These are phyloP conservation scores for Mucor plumbeus DNA, from an alignment of 371 early-diverging fungal species.

Conservation along the genomic window DNA sequence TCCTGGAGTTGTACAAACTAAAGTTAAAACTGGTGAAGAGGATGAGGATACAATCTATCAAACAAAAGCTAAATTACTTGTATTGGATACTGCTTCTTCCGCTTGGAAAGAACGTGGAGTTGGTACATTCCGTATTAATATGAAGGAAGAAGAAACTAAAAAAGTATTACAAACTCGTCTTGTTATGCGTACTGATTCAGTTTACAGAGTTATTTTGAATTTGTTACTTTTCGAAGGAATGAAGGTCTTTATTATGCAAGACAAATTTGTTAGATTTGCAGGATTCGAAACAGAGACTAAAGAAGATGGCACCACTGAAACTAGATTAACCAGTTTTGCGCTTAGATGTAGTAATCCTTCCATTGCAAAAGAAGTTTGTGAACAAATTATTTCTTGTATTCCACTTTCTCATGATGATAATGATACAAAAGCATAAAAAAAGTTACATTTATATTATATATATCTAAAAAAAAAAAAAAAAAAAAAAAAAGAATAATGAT, in stretches of 20 bases:
- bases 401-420: slow-evolving; percentile 1
- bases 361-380: slow-evolving; percentile 25
- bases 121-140: slow-evolving; percentile 52
- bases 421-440: slow-evolving; percentile 11
- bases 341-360: slow-evolving; percentile 36
- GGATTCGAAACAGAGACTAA: slow-evolving; percentile 46
- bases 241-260: slow-evolving; percentile 58
- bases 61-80: slow-evolving; percentile 51
- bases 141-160: slow-evolving; percentile 28
- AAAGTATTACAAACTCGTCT: slow-evolving; percentile 40
- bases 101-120: slow-evolving; percentile 59
- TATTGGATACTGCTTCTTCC: slow-evolving; percentile 36
- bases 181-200: slow-evolving; percentile 70
- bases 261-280: slow-evolving; percentile 62
- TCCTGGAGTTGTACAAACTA: slow-evolving; percentile 26
- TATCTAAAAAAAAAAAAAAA: not conserved
- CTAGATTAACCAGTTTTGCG: slow-evolving; percentile 53
- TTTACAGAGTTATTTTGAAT: slow-evolving; percentile 65
- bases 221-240: slow-evolving; percentile 57
- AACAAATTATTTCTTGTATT: slow-evolving; percentile 25
- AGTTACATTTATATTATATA: not conserved
- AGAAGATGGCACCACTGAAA: slow-evolving; percentile 35
- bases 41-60: slow-evolving; percentile 53
- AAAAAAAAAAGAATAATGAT: slow-evolving; percentile 1
- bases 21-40: slow-evolving; percentile 58